Evolutionary conservation across 345 rosid species (phyloP).

Genomic region (Camelina hispida): DNA sequence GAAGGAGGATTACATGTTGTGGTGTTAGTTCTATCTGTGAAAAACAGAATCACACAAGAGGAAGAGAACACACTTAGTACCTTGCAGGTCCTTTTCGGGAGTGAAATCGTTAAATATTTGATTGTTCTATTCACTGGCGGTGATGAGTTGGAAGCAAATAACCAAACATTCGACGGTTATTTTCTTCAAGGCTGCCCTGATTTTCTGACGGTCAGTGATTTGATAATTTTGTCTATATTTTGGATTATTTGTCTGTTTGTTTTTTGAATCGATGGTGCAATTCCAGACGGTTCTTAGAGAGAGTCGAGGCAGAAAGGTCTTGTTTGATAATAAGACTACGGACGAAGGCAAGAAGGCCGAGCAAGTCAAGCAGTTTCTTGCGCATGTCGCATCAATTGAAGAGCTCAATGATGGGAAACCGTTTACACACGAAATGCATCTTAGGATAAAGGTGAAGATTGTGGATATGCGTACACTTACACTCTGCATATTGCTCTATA

Average conservation of each 20-base stretch:
- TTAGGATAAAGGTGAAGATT: too few relatives aligned
- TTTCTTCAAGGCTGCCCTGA: constrained; percentile 65
- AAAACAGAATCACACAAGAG: constrained; percentile 66
- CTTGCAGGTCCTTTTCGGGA: constrained; percentile 71
- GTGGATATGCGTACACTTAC: too few relatives aligned
- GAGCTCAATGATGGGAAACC: constrained; percentile 62
- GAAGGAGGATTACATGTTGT: constrained; percentile 82
- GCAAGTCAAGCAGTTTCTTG: constrained; percentile 63
- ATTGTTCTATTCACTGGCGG: constrained; percentile 88
- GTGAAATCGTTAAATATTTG: constrained; percentile 64
- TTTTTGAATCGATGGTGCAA: too few relatives aligned
- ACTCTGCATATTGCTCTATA: too few relatives aligned
- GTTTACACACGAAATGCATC: constrained; percentile 21
- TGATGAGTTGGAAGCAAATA: constrained; percentile 71
- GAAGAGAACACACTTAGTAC: constrained; percentile 67
- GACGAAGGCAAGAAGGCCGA: constrained; percentile 53
- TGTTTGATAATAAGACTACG: constrained; percentile 75
- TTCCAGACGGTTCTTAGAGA: constrained; percentile 57
- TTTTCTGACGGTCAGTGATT: constrained; percentile 61
- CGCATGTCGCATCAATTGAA: constrained; percentile 52
- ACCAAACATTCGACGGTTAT: constrained; percentile 67
- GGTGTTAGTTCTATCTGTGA: constrained; percentile 66
- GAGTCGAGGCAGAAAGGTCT: constrained; percentile 57
- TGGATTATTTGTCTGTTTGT: neutral
- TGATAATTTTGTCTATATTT: neutral